Evolutionary conservation across 257 asterid genomes (phyloP).

Genomic region (Ligustrum vulgare): DNA sequence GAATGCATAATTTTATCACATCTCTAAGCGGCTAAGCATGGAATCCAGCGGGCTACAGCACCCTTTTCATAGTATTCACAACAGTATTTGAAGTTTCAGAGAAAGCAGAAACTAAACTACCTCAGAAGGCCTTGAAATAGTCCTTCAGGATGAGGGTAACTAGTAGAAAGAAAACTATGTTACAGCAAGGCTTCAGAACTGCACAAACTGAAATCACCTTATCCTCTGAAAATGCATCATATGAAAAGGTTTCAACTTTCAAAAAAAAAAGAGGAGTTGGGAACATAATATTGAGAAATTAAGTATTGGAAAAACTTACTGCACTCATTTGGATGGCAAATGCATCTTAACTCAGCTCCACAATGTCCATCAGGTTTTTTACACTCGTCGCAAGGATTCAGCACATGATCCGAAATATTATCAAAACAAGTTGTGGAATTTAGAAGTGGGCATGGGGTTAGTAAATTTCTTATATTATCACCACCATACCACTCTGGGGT

Average conservation of each 20-base stretch:
- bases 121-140: constrained; percentile 18
- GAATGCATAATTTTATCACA: background rate
- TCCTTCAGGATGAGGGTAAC: constrained; percentile 21
- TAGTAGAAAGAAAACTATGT: constrained; percentile 27
- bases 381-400: constrained; percentile 66
- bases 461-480: constrained; percentile 34
- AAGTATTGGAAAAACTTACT: constrained; percentile 36
- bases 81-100: background rate
- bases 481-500: constrained; percentile 29
- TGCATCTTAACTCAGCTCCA: constrained; percentile 66
- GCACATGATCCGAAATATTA: constrained; percentile 59
- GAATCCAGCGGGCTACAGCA: background rate
- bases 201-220: constrained; percentile 48
- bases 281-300: background rate
- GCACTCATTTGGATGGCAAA: constrained; percentile 54
- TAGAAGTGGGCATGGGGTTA: constrained; percentile 27
- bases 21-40: background rate
- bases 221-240: constrained; percentile 39
- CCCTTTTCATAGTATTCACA: background rate
- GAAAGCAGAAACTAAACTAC: background rate
- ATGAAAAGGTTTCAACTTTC: background rate
- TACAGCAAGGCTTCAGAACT: constrained; percentile 28
- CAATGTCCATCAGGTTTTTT: constrained; percentile 52
- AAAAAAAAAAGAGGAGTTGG: background rate
- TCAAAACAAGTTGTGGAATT: constrained; percentile 45